Conservation (phyloP, 2,329 filamentous ascomycete species). For the Chrysoporthe austroafricana region DNA sequence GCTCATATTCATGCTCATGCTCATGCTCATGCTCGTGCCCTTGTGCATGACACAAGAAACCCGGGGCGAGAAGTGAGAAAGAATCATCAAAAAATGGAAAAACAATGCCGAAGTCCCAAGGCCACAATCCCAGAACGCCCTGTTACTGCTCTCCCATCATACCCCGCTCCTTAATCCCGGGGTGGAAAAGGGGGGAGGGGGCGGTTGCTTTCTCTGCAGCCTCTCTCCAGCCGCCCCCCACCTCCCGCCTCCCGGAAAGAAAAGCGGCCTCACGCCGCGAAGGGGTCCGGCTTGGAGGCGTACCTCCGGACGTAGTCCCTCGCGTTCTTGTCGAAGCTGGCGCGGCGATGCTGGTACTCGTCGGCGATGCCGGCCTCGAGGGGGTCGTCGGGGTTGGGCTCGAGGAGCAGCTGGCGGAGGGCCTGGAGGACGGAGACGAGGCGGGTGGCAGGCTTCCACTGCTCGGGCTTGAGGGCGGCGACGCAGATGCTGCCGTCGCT, state of each 20-base stretch:
- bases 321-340: conserved; percentile 75
- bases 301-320: conserved; percentile 75
- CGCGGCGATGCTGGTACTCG: conserved; percentile 72
- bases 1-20: neutral
- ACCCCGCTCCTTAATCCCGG: neutral
- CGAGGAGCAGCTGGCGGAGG: conserved; percentile 71
- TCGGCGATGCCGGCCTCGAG: conserved; percentile 87
- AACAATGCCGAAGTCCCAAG: neutral
- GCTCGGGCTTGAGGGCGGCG: conserved; percentile 78
- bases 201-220: too few relatives aligned
- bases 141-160: neutral
- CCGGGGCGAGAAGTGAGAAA: neutral
- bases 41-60: neutral
- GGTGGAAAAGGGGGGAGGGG: too few relatives aligned
- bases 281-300: conserved; percentile 48
- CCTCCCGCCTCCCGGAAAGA: too few relatives aligned
- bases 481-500: conserved; percentile 84
- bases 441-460: conserved; percentile 89
- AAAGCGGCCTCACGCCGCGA: neutral
- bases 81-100: neutral
- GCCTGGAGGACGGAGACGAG: conserved; percentile 77
- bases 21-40: too few relatives aligned
- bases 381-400: conserved; percentile 87
- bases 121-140: neutral
- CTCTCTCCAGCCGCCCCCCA: too few relatives aligned